These are phyloP conservation scores for Rhizoctonia solani DNA, from an alignment of 1,284 basidiomycete species.

Conservation along the genomic window DNA sequence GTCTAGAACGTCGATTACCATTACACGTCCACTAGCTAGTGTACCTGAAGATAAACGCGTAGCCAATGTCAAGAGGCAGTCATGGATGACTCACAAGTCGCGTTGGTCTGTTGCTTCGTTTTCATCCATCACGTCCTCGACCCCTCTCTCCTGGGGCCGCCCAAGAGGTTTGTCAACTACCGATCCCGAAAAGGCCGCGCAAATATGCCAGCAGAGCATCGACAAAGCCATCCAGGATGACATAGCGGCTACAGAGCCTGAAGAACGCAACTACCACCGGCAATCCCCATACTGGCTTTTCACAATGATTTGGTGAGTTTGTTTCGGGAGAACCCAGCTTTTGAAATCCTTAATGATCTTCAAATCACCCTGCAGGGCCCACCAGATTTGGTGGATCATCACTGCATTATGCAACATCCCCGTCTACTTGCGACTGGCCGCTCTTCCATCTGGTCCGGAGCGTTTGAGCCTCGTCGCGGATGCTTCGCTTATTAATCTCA, in stretches of 20 bases:
- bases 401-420: conserved; percentile 12
- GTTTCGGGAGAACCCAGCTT: neutral
- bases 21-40: neutral
- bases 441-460: conserved; percentile 7
- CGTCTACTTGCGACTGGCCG: conserved; percentile 16
- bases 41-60: conserved; percentile 15
- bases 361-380: conserved; percentile 18
- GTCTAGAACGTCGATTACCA: conserved; percentile 8
- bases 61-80: conserved; percentile 18
- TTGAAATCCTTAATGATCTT: neutral
- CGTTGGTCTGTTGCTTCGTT: conserved; percentile 25
- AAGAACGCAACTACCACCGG: conserved; percentile 31
- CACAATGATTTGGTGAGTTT: conserved; percentile 24
- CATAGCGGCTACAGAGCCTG: conserved; percentile 11
- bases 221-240: conserved; percentile 27
- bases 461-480: conserved; percentile 16
- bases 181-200: conserved; percentile 29
- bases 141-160: conserved; percentile 16
- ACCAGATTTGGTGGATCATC: conserved; percentile 33
- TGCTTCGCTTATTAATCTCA: conserved; percentile 25
- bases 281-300: conserved; percentile 25
- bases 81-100: conserved; percentile 26
- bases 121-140: conserved; percentile 16
- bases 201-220: conserved; percentile 26
- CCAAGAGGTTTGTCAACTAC: conserved; percentile 12